Conservation (phyloP, 208 protist species). For the Trypanosoma congolense region DNA sequence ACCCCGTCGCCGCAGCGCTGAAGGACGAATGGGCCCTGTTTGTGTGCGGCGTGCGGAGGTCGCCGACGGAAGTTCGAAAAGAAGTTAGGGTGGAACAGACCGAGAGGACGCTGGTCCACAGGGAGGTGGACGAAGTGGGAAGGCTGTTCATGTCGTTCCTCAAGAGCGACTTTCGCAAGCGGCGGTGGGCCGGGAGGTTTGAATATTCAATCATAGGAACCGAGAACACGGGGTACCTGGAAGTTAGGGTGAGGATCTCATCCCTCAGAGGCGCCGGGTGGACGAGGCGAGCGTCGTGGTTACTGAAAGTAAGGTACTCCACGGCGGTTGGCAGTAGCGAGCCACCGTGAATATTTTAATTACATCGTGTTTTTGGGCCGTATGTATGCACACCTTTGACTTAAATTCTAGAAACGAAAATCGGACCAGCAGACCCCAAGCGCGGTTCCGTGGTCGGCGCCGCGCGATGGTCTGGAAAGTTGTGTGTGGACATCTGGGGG, state of each 20-base stretch:
- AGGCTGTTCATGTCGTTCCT: conserved; percentile 84
- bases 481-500: too few relatives aligned
- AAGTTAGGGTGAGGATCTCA: conserved; percentile 59
- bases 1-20: conserved; percentile 64
- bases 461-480: too few relatives aligned
- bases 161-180: conserved; percentile 51
- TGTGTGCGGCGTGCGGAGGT: conserved; percentile 31
- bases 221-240: conserved; percentile 63
- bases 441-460: too few relatives aligned
- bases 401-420: too few relatives aligned
- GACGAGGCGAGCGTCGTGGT: conserved; percentile 46
- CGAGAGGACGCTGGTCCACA: conserved; percentile 47
- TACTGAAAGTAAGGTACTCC: conserved; percentile 78
- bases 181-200: conserved; percentile 79
- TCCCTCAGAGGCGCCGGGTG: conserved; percentile 5
- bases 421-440: too few relatives aligned
- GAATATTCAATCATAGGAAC: conserved; percentile 80
- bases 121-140: conserved; percentile 72
- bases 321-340: too few relatives aligned
- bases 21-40: conserved; percentile 71
- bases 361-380: too few relatives aligned
- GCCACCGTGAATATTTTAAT: too few relatives aligned
- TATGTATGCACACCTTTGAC: too few relatives aligned
- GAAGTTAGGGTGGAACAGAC: conserved; percentile 72
- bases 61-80: conserved; percentile 25